These are phyloP conservation scores for Viola odorata DNA, from an alignment of 345 rosid genomes.

Conservation along the genomic window DNA sequence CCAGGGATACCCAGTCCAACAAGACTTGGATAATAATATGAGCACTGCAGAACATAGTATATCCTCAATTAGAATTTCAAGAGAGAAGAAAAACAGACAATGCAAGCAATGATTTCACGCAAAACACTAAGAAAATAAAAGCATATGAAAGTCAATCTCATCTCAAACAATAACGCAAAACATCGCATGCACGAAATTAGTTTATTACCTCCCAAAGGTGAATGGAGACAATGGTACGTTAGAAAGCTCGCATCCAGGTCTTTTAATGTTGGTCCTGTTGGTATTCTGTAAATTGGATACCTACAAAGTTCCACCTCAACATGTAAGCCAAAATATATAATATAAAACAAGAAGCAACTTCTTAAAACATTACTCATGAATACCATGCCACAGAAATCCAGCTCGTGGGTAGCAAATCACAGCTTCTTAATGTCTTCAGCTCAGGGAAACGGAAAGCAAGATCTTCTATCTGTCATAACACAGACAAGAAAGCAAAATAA, in stretches of 20 bases:
- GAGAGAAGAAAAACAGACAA: too few relatives aligned
- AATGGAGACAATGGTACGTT: slow-evolving; percentile 23
- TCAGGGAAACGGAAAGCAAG: slow-evolving; percentile 19
- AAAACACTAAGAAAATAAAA: not conserved
- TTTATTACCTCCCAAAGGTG: slow-evolving; percentile 21
- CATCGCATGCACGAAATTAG: not conserved
- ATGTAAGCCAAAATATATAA: slow-evolving; percentile 3
- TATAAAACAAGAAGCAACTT: not conserved
- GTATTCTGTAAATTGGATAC: slow-evolving; percentile 31
- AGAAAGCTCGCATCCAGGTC: slow-evolving; percentile 30
- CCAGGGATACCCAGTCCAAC: too few relatives aligned
- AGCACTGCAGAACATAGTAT: too few relatives aligned
- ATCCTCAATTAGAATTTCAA: too few relatives aligned
- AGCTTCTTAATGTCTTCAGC: slow-evolving; percentile 23
- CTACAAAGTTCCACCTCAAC: slow-evolving; percentile 18
- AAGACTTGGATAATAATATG: too few relatives aligned
- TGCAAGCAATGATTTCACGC: too few relatives aligned
- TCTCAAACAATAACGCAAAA: not conserved
- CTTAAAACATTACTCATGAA: not conserved
- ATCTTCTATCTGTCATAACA: slow-evolving; percentile 16
- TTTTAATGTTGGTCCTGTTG: slow-evolving; percentile 26
- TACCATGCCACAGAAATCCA: slow-evolving; percentile 35
- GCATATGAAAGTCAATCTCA: not conserved
- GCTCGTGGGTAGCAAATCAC: slow-evolving; percentile 21
- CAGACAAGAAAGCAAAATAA: too few relatives aligned